These are phyloP conservation scores for Trematosphaeria pertusa DNA, from an alignment of 2,329 filamentous ascomycete genomes.

Conservation along the genomic window DNA sequence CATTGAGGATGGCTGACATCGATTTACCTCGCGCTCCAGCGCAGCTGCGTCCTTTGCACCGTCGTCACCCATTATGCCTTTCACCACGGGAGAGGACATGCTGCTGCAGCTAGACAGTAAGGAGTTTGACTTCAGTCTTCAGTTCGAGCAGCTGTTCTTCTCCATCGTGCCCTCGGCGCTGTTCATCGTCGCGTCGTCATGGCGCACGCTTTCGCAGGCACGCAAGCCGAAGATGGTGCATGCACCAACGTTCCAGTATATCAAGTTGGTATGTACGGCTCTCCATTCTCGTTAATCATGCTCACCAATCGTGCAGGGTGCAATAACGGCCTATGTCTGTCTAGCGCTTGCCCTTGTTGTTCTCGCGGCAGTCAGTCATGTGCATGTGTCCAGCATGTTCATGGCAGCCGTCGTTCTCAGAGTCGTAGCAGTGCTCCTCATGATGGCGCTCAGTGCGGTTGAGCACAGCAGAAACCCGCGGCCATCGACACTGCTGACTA, in stretches of 20 bases:
- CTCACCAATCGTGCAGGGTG: slow-evolving; percentile 18
- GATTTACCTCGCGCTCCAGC: too few relatives aligned
- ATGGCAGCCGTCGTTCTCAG: slow-evolving; percentile 36
- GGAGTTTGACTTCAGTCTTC: slow-evolving; percentile 38
- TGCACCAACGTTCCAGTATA: slow-evolving; percentile 16
- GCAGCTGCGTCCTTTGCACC: too few relatives aligned
- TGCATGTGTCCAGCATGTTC: slow-evolving; percentile 24
- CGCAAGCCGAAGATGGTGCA: slow-evolving; percentile 42
- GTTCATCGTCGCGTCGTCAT: slow-evolving; percentile 41
- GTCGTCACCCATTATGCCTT: too few relatives aligned
- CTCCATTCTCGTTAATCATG: slow-evolving; percentile 4
- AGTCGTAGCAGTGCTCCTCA: slow-evolving; percentile 28
- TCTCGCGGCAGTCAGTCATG: slow-evolving; percentile 20
- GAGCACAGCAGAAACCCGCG: slow-evolving; percentile 22
- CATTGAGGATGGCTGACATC: too few relatives aligned
- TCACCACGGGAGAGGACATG: too few relatives aligned
- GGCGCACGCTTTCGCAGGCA: slow-evolving; percentile 32
- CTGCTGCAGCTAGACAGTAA: too few relatives aligned
- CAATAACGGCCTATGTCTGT: slow-evolving; percentile 24
- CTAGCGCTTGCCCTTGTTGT: slow-evolving; percentile 38
- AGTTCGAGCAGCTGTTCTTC: slow-evolving; percentile 45
- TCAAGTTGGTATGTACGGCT: slow-evolving; percentile 10
- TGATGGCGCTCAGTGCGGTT: slow-evolving; percentile 15
- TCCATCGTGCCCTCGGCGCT: slow-evolving; percentile 38
- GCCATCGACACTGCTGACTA: slow-evolving; percentile 22